Conservation (phyloP, 2,329 filamentous ascomycete species). For the Pseudocercospora crystallina region DNA sequence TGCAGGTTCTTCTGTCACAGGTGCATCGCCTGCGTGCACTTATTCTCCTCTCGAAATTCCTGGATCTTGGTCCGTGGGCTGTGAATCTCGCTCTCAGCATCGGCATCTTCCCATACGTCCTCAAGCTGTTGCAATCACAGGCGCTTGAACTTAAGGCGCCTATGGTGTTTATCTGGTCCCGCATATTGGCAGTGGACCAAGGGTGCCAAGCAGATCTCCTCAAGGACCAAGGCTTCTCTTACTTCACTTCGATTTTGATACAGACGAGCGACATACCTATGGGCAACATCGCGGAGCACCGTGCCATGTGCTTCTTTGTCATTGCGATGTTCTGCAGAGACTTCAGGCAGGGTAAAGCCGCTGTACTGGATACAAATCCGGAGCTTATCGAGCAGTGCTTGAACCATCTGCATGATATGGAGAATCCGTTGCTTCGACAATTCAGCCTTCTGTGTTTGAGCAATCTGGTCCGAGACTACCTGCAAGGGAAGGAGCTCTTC, state of each 20-base stretch:
- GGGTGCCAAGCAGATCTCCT: constrained; percentile 90
- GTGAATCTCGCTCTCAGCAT: constrained; percentile 98
- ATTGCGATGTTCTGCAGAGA: constrained; percentile 95
- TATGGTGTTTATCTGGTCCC: constrained; percentile 99
- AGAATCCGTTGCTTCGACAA: constrained; percentile 85
- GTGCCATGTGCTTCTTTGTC: constrained; percentile 98
- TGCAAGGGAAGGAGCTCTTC: constrained; percentile 94
- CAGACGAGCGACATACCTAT: constrained; percentile 72
- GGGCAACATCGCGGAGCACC: constrained; percentile 86
- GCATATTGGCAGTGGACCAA: constrained; percentile 90
- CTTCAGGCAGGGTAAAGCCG: constrained; percentile 86
- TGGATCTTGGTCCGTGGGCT: constrained; percentile 95
- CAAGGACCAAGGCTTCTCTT: constrained; percentile 95
- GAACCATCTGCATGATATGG: constrained; percentile 76
- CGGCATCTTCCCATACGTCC: constrained; percentile 97
- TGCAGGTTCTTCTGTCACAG: constrained; percentile 93
- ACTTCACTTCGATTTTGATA: constrained; percentile 91
- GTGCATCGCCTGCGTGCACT: constrained; percentile 88
- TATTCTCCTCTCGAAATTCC: constrained; percentile 86
- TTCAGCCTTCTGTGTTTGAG: constrained; percentile 96
- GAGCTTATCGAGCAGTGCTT: constrained; percentile 90
- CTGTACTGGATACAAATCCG: constrained; percentile 82
- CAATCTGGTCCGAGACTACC: constrained; percentile 87
- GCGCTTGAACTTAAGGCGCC: constrained; percentile 93
- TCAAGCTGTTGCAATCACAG: constrained; percentile 93